Evolutionary conservation across 1,284 basidiomycete species (phyloP).

Genomic region (Apiotrichum siamense): DNA sequence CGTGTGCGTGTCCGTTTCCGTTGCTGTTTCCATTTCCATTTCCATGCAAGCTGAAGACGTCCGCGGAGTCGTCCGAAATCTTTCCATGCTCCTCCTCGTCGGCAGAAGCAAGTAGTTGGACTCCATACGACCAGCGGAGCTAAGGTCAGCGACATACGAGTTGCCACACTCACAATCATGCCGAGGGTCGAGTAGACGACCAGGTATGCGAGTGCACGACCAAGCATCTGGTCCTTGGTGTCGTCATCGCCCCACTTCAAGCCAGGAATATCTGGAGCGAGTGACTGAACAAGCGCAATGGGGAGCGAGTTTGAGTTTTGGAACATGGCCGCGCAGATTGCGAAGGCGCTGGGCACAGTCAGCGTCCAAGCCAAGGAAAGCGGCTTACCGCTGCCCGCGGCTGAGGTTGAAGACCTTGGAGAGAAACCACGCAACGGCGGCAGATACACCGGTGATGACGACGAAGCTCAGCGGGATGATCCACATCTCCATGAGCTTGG

Average conservation of each 20-base stretch:
- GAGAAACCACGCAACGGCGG: constrained; percentile 45
- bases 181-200: constrained; percentile 88
- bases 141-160: constrained; percentile 33
- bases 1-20: not conserved
- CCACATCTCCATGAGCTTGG: constrained; percentile 81
- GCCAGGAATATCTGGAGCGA: constrained; percentile 75
- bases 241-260: constrained; percentile 78
- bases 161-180: constrained; percentile 64
- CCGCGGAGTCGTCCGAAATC: not conserved
- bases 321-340: constrained; percentile 62
- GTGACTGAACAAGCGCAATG: constrained; percentile 77
- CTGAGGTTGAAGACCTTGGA: constrained; percentile 46
- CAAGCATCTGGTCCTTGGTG: constrained; percentile 78
- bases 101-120: constrained; percentile 66
- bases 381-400: constrained; percentile 45
- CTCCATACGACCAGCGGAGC: constrained; percentile 86
- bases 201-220: constrained; percentile 84
- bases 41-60: not conserved
- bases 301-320: constrained; percentile 74
- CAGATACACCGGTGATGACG: constrained; percentile 61
- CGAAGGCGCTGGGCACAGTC: constrained; percentile 59
- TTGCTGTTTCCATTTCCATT: not conserved
- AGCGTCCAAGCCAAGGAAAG: not conserved
- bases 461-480: constrained; percentile 77
- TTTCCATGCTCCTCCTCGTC: constrained; percentile 50